Conservation (phyloP, 139 green algal genomes). For the Volvox africanus region DNA sequence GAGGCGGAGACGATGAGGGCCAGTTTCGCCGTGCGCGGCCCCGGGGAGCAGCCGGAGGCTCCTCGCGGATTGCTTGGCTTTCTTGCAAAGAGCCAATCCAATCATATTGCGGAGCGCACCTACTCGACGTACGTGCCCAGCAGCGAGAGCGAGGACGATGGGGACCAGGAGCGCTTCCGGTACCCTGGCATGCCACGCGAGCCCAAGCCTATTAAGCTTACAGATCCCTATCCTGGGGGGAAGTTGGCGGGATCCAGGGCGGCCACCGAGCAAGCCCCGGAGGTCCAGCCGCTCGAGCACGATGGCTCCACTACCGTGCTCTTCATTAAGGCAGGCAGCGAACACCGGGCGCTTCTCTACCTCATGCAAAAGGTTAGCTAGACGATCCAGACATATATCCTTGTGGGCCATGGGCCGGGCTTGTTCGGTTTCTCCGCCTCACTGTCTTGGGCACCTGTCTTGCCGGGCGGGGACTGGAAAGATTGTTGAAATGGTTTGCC, state of each 20-base stretch:
- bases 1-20: neutral
- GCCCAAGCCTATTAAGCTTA: neutral
- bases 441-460: too few species aligned
- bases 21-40: neutral
- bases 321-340: slow-evolving; percentile 32
- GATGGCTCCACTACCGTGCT: slow-evolving; percentile 36
- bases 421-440: too few species aligned
- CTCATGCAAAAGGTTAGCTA: slow-evolving; percentile 36
- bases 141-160: neutral
- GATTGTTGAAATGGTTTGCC: too few species aligned
- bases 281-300: neutral
- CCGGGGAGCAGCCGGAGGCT: neutral
- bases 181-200: slow-evolving; percentile 26
- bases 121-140: neutral
- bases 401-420: too few species aligned
- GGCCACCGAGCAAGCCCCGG: neutral
- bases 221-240: neutral
- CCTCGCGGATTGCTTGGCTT: neutral
- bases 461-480: too few species aligned
- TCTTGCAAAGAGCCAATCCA: neutral
- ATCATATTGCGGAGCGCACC: neutral
- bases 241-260: neutral
- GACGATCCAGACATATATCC: neutral
- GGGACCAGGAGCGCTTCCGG: neutral
- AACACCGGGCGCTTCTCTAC: slow-evolving; percentile 40